Evolutionary conservation across 2,329 filamentous ascomycete species (phyloP).

Genomic region (Verticillium nonalfalfae): DNA sequence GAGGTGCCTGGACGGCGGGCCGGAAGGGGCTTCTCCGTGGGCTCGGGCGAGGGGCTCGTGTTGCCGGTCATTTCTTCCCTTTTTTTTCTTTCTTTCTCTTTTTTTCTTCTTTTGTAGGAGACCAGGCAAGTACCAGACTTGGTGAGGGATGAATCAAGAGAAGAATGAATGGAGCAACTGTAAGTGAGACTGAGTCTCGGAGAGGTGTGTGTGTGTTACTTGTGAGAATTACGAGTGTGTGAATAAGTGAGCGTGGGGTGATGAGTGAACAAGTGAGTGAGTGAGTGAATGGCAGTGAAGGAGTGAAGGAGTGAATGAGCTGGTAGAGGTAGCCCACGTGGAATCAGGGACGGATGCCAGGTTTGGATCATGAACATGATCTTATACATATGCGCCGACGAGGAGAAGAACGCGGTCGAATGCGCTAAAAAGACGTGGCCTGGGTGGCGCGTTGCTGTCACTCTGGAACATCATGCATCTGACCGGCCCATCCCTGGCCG

Average conservation of each 20-base stretch:
- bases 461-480: constrained; percentile 15
- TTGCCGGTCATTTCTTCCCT: background rate
- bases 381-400: background rate
- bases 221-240: too few relatives aligned
- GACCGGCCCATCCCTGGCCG: constrained; percentile 5
- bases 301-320: background rate
- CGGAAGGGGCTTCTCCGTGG: constrained; percentile 17
- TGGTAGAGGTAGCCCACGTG: background rate
- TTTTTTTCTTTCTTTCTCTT: too few relatives aligned
- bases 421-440: constrained; percentile 1
- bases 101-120: too few relatives aligned
- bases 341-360: background rate
- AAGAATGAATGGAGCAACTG: background rate
- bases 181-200: background rate
- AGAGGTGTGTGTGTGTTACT: too few relatives aligned
- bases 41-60: background rate
- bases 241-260: background rate
- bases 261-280: background rate
- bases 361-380: background rate
- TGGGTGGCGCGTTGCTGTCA: constrained; percentile 8
- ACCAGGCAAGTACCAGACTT: background rate
- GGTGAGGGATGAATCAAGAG: background rate
- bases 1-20: constrained; percentile 31
- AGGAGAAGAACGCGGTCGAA: constrained; percentile 6
- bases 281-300: too few relatives aligned